Evolutionary conservation across 352 stramenopile genomes (phyloP).

Genomic region (Aphanomyces euteiches): DNA sequence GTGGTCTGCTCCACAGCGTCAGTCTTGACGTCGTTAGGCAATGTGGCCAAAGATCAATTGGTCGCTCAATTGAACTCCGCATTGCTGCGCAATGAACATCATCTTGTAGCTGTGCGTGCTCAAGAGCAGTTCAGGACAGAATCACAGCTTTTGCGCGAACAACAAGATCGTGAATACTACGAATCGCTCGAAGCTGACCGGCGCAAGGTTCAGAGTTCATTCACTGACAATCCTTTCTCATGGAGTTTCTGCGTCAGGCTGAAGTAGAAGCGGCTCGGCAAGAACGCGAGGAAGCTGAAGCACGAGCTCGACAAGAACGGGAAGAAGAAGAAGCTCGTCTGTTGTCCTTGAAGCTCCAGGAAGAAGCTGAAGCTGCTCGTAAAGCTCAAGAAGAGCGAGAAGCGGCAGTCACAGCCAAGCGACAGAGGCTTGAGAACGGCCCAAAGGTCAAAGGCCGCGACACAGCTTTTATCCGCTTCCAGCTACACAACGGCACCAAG

Average conservation of each 20-base stretch:
- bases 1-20: not conserved
- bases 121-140: constrained; percentile 76
- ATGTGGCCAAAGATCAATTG: constrained; percentile 52
- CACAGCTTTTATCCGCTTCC: constrained; percentile 73
- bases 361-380: constrained; percentile 42
- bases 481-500: constrained; percentile 71
- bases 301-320: constrained; percentile 43
- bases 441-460: constrained; percentile 62
- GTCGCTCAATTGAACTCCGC: constrained; percentile 57
- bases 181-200: constrained; percentile 89
- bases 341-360: not conserved
- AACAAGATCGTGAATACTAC: constrained; percentile 93
- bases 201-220: constrained; percentile 41
- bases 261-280: constrained; percentile 45
- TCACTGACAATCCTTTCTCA: not conserved
- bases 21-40: constrained; percentile 38
- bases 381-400: constrained; percentile 34
- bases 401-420: constrained; percentile 56
- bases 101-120: constrained; percentile 62
- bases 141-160: constrained; percentile 80
- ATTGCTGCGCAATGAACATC: constrained; percentile 69
- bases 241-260: constrained; percentile 1
- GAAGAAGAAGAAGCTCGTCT: constrained; percentile 42
- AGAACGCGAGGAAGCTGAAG: constrained; percentile 45
- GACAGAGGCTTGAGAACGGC: constrained; percentile 40